Evolutionary conservation across 768 basidiomycete species (phyloP).

Genomic region (Leccinum imitatum): DNA sequence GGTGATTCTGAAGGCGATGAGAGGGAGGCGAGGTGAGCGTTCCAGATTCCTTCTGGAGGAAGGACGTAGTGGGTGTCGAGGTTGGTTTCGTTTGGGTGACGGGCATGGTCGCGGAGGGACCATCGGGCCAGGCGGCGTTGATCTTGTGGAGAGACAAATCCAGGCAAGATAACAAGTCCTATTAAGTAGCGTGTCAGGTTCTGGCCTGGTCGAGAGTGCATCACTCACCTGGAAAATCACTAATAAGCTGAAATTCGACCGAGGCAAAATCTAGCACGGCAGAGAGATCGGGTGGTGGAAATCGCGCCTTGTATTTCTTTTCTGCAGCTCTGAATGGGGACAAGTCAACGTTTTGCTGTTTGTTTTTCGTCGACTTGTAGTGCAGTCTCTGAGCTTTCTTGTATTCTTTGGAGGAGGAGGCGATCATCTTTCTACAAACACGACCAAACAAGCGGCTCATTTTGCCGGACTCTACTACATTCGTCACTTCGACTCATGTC

Average conservation of each 20-base stretch:
- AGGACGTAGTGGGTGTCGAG: constrained; percentile 84
- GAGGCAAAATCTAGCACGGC: constrained; percentile 67
- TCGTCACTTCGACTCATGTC: constrained; percentile 48
- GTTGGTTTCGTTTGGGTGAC: constrained; percentile 82
- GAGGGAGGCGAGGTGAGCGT: constrained; percentile 41
- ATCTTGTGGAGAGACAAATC: constrained; percentile 56
- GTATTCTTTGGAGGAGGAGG: constrained; percentile 21
- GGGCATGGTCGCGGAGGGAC: constrained; percentile 75
- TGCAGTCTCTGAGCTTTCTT: constrained; percentile 55
- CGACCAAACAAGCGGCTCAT: constrained; percentile 18
- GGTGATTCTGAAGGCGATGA: constrained; percentile 41
- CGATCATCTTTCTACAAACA: constrained; percentile 31
- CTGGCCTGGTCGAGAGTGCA: not conserved
- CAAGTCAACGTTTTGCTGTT: constrained; percentile 56
- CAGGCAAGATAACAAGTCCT: constrained; percentile 87
- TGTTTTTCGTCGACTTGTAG: constrained; percentile 58
- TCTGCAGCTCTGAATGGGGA: constrained; percentile 76
- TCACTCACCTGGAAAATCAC: constrained; percentile 42
- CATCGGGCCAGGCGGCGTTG: constrained; percentile 72
- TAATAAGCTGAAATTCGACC: constrained; percentile 14
- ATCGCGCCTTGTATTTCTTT: constrained; percentile 77
- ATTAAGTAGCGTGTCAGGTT: not conserved
- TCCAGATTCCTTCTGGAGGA: constrained; percentile 79
- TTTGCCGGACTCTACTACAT: constrained; percentile 4
- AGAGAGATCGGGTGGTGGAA: constrained; percentile 74